These are phyloP conservation scores for Phytophthora melonis DNA, from an alignment of 352 stramenopile species.

Conservation along the genomic window DNA sequence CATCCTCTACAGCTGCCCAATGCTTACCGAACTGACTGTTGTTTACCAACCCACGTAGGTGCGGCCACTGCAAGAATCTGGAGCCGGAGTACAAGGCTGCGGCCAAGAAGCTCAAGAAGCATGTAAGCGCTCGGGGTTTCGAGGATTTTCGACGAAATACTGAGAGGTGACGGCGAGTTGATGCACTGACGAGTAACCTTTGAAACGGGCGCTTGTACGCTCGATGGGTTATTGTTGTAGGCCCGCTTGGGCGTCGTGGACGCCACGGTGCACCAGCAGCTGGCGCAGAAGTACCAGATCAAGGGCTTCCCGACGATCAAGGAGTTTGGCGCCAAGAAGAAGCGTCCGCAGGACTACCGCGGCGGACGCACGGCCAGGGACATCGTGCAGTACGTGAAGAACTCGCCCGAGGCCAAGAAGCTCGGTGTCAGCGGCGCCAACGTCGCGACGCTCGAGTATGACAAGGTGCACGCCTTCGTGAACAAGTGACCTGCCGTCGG, in stretches of 20 bases:
- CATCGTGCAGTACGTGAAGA: constrained; percentile 81
- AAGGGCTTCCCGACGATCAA: constrained; percentile 88
- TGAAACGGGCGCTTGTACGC: background rate
- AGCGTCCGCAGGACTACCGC: constrained; percentile 77
- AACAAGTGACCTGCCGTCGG: constrained; percentile 60
- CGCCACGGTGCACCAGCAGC: constrained; percentile 60
- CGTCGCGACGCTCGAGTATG: constrained; percentile 59
- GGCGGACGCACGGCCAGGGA: constrained; percentile 67
- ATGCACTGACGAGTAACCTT: constrained; percentile 24
- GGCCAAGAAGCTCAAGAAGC: constrained; percentile 87
- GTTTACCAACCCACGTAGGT: constrained; percentile 47
- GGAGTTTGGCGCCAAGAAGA: constrained; percentile 87
- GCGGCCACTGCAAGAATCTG: constrained; percentile 92
- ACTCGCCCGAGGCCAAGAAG: constrained; percentile 72
- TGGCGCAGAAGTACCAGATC: constrained; percentile 83
- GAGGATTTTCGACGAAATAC: constrained; percentile 2
- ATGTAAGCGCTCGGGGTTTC: constrained; percentile 40
- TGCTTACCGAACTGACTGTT: background rate
- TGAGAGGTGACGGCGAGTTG: background rate
- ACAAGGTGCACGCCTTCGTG: constrained; percentile 67
- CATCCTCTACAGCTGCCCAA: too few relatives aligned
- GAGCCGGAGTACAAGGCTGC: constrained; percentile 91
- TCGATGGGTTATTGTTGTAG: constrained; percentile 40
- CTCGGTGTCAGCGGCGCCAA: constrained; percentile 63
- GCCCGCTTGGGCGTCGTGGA: constrained; percentile 76